phyloP scores from a whole-genome alignment of 2,329 filamentous ascomycete species.

The Penicillium sp. region DNA sequence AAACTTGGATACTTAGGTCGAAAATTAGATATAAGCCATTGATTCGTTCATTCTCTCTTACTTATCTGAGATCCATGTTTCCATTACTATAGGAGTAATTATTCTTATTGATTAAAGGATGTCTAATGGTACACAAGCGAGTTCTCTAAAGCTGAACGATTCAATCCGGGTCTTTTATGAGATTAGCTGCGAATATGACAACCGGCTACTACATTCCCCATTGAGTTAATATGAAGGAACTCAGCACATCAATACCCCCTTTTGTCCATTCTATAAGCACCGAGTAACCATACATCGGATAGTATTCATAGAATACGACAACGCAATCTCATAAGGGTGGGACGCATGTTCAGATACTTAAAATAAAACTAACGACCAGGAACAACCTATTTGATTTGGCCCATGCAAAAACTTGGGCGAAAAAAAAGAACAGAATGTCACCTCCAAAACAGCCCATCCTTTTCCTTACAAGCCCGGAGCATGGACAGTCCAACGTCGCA shows the following conservation, averaged over 20 bases:
- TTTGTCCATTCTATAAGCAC: not conserved
- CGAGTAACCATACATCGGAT: constrained; percentile 12
- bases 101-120: not conserved
- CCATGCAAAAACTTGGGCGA: not conserved
- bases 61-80: not conserved
- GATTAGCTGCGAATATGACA: not conserved
- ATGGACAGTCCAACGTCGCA: constrained; percentile 49
- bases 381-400: not conserved
- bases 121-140: not conserved
- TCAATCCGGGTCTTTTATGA: not conserved
- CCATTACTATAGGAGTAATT: not conserved
- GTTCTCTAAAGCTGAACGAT: not conserved
- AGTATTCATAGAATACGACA: constrained; percentile 3
- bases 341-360: too few species aligned
- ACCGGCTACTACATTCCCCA: not conserved
- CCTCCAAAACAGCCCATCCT: constrained; percentile 30
- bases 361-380: not conserved
- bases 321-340: not conserved
- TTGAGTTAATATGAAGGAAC: not conserved
- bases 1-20: constrained; percentile 3
- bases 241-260: not conserved
- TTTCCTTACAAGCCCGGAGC: constrained; percentile 48
- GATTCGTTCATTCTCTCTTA: not conserved
- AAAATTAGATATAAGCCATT: not conserved
- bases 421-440: constrained; percentile 11